A percentile compares a stretch with the other conserved stretches of the same genome.
These are phyloP conservation scores for Mucor saturninus DNA, from an alignment of 371 early-diverging fungal species.

Conservation along the genomic window DNA sequence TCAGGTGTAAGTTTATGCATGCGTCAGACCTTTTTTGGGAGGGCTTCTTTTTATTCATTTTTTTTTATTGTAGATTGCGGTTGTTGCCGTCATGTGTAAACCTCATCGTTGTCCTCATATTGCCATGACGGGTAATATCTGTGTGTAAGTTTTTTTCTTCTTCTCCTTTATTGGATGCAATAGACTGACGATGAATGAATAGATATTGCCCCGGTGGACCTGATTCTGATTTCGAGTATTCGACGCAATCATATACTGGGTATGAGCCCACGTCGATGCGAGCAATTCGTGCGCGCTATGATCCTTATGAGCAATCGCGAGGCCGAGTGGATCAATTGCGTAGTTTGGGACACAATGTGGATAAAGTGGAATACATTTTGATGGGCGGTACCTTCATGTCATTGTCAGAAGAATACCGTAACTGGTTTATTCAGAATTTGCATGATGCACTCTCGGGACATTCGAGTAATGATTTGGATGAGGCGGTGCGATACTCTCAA, in stretches of 20 bases:
- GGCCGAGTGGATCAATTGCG: constrained; percentile 97
- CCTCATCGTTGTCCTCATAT: constrained; percentile 99
- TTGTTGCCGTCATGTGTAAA: constrained; percentile 99
- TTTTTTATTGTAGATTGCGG: constrained; percentile 79
- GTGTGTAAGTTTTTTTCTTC: constrained; percentile 75
- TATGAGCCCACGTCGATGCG: constrained; percentile 99
- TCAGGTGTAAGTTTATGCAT: constrained; percentile 77
- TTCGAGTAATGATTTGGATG: constrained; percentile 91
- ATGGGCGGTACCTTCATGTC: constrained; percentile 99
- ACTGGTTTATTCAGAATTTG: constrained; percentile 97
- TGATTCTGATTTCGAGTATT: constrained; percentile 99
- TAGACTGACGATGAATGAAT: background rate
- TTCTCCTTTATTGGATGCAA: background rate
- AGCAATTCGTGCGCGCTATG: constrained; percentile 98
- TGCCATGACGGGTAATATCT: constrained; percentile 99
- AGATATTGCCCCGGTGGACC: constrained; percentile 99
- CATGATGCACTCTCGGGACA: constrained; percentile 99
- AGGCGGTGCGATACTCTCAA: constrained; percentile 96
- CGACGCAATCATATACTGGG: constrained; percentile 99
- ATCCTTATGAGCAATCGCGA: constrained; percentile 98
- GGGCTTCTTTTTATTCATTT: no score
- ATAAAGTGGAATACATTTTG: constrained; percentile 99
- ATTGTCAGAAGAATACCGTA: constrained; percentile 93
- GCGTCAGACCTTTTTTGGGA: background rate
- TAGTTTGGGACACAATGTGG: constrained; percentile 95